Evolutionary conservation across 2,329 filamentous ascomycete species (phyloP).

Genomic region (Keithomyces neogunnii): DNA sequence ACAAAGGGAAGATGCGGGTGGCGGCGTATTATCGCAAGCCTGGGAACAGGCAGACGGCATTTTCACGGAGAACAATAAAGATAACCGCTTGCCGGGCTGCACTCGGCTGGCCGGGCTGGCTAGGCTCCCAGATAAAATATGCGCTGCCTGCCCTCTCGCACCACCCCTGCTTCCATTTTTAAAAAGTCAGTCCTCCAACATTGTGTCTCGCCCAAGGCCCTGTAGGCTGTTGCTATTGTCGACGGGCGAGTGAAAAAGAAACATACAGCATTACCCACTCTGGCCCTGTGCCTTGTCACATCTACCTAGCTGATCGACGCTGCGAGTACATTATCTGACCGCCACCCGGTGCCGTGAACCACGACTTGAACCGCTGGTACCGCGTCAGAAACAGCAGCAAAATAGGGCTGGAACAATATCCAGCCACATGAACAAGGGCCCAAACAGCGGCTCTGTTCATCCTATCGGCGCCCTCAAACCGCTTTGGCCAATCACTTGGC

Average conservation of each 20-base stretch:
- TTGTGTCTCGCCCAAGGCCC: too few relatives aligned
- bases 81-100: too few relatives aligned
- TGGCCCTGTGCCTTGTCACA: neutral
- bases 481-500: neutral
- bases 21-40: neutral
- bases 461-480: too few relatives aligned
- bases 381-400: neutral
- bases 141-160: neutral
- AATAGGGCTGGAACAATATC: neutral
- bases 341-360: neutral
- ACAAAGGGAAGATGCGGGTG: neutral
- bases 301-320: too few relatives aligned
- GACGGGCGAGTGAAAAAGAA: neutral
- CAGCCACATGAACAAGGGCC: too few relatives aligned
- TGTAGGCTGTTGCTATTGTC: neutral
- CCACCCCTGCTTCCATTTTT: neutral
- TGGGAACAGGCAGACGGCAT: neutral
- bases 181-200: neutral
- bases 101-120: neutral
- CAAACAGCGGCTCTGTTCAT: too few relatives aligned
- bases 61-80: neutral
- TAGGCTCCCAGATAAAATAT: neutral
- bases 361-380: too few relatives aligned
- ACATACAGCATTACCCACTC: neutral
- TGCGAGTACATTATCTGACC: neutral